Conservation (phyloP, 2,329 filamentous ascomycete genomes). For the Clonostachys rhizophaga region DNA sequence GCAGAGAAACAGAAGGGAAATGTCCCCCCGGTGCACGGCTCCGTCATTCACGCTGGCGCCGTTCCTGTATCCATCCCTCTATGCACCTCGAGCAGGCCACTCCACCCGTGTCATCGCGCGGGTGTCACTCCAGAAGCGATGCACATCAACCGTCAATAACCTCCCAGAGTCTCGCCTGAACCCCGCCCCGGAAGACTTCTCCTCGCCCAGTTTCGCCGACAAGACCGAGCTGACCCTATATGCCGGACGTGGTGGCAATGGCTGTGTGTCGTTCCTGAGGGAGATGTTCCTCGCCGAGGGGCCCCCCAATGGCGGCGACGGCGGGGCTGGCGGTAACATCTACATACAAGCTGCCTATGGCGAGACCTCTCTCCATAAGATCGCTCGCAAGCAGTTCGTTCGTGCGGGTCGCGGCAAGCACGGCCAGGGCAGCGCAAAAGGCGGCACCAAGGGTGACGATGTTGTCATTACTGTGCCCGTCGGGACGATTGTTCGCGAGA, state of each 20-base stretch:
- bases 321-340: constrained; percentile 84
- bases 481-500: constrained; percentile 83
- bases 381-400: constrained; percentile 71
- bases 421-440: constrained; percentile 68
- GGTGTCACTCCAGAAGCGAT: neutral
- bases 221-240: constrained; percentile 73
- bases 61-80: constrained; percentile 47
- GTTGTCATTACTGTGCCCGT: constrained; percentile 86
- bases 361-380: constrained; percentile 89
- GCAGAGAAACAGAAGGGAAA: constrained; percentile 2
- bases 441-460: constrained; percentile 81
- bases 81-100: constrained; percentile 14
- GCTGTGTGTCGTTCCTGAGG: constrained; percentile 89
- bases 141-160: constrained; percentile 20
- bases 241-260: constrained; percentile 80
- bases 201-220: constrained; percentile 79
- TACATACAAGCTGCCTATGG: constrained; percentile 92
- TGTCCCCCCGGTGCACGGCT: constrained; percentile 18
- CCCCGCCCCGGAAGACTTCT: constrained; percentile 79
- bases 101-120: constrained; percentile 2
- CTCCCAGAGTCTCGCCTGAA: constrained; percentile 61
- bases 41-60: constrained; percentile 15
- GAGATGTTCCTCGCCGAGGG: constrained; percentile 88
- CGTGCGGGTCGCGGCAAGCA: constrained; percentile 73
- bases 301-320: constrained; percentile 91